These are phyloP conservation scores for Lablab purpureus DNA, from an alignment of 306 rosid genomes.

Conservation along the genomic window DNA sequence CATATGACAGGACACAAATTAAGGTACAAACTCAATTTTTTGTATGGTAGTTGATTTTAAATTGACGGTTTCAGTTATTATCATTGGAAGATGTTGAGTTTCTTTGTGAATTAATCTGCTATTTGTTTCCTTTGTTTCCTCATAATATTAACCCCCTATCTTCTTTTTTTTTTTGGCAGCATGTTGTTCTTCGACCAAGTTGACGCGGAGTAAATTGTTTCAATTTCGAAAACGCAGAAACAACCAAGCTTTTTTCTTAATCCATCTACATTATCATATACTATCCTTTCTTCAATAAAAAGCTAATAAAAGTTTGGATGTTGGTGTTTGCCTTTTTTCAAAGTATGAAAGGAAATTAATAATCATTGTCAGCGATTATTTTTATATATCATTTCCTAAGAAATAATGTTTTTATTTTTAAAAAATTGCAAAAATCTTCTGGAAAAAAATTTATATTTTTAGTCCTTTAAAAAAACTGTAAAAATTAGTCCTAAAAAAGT, in stretches of 20 bases:
- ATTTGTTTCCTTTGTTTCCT: conserved; percentile 12
- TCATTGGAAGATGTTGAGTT: conserved; percentile 11
- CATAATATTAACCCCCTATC: conserved; percentile 4
- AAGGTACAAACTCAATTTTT: conserved; percentile 63
- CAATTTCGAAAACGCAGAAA: conserved; percentile 36
- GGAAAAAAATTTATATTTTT: too few species aligned
- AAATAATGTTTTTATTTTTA: not conserved
- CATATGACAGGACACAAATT: conserved; percentile 82
- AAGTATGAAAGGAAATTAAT: not conserved
- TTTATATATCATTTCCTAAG: not conserved
- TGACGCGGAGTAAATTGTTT: conserved; percentile 46
- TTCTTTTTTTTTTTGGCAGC: conserved; percentile 63
- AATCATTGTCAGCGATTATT: not conserved
- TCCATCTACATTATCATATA: not conserved
- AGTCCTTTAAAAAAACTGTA: too few species aligned
- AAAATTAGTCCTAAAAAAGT: too few species aligned
- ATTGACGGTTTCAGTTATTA: conserved; percentile 20
- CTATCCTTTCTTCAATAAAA: not conserved
- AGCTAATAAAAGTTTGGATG: not conserved
- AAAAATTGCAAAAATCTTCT: too few species aligned
- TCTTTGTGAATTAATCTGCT: conserved; percentile 18
- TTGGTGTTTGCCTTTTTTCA: not conserved
- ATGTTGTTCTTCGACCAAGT: conserved; percentile 67
- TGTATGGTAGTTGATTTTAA: conserved; percentile 25
- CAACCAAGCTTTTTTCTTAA: not conserved